Base-by-base conservation (phyloP, 805 yeast genomes). In the Blastobotrys mokoenaii region DNA sequence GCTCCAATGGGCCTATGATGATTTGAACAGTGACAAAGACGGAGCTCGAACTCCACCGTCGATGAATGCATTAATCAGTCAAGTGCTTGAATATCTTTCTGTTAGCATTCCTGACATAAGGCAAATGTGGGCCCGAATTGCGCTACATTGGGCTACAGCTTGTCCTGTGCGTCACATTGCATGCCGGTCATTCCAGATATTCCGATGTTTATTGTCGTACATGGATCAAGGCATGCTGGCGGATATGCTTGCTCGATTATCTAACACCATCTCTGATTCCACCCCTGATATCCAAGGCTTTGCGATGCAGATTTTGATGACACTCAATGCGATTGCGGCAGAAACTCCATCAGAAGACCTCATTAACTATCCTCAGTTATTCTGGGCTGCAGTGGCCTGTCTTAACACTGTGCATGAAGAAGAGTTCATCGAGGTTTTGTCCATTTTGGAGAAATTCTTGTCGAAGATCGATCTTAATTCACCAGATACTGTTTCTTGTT, bases 81-180 rank as follows among this genome's bases (percentile, higher is more conserved):
- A 76, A 46, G 72, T 83, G 2, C 60, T 87, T 32, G 74, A 72
- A 18, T 70, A 84, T 0, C 78, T 87, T 53, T 51, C 67, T 9
- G 20, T 18, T 0, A 18, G 39, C 10, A 43, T 44, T 6, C 75
- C 80, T 0, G 64, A 57, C 10, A 67, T 88, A 35, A 94, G 83
- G 59, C 75, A 75, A 36, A 84, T 82, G 42, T 93, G 98, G 98
- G 82, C 95, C 42, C 68, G 81, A 30, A 78, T 76, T 2, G 82
- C 97, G 0, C 69, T 94, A 31, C 72, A 74, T 25, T 93, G 98
- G 98, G 97, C 98, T 0, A 93, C 98, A 0, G 82, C 96, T 1
- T 93, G 97, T 67, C 94, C 97, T 2, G 97, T 90, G 1, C 74
- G 97, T 57, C 99, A 94, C 60, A 77, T 93, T 53, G 98, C 99